Base-by-base conservation (phyloP, 345 rosid genomes). In the Pugionium cornutum region DNA sequence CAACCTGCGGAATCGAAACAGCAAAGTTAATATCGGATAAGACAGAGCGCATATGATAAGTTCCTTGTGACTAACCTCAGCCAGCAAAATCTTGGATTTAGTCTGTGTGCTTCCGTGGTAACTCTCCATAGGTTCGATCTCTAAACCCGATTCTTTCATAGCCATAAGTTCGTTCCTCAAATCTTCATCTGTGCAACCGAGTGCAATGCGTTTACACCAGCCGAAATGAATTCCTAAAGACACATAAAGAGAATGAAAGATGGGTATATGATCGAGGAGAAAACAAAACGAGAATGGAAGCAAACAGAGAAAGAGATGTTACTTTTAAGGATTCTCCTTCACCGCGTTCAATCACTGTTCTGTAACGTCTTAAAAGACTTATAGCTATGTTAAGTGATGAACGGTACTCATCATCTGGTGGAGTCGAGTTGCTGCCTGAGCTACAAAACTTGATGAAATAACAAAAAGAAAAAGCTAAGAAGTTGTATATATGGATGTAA, bases 291-390 rank as follows among this genome's bases (percentile, higher is more conserved):
- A 10, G 1, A n/a, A 26, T 25, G 10, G 9, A 6, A 36, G 25
- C 6, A 10, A 4, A 32, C 2, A 18, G 7, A 54, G 0, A 10
- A 7, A 26, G 6, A 25, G 11, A 36, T 9, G 34, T 25, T 89
- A 89, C 96, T 84, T 86, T 85, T 75, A 92, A 73, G 84, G 85
- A 89, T 86, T 89, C 86, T 71, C 86, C 96, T 85, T 88, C 89
- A 64, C 98, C 98, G 3, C 98, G 95, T 36, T 86, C 92, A 54
- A 92, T 81, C 62, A 77, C 90, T 30, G 83, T 85, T 78, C 81
- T 87, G 80, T 92, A 89, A 39, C 95, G 86, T 81, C 84, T 81
- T 68, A 92, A 78, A 75, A 92, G 78, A 77, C 89, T 89, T 76
- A 83, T 78, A 2, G 98, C 96, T 75, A 92, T 92, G 73, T 89